A percentile compares a stretch with the other conserved stretches of the same genome.
phyloP scores from a whole-genome alignment of 257 asterid genomes.

The Thymus mandschuricus region DNA sequence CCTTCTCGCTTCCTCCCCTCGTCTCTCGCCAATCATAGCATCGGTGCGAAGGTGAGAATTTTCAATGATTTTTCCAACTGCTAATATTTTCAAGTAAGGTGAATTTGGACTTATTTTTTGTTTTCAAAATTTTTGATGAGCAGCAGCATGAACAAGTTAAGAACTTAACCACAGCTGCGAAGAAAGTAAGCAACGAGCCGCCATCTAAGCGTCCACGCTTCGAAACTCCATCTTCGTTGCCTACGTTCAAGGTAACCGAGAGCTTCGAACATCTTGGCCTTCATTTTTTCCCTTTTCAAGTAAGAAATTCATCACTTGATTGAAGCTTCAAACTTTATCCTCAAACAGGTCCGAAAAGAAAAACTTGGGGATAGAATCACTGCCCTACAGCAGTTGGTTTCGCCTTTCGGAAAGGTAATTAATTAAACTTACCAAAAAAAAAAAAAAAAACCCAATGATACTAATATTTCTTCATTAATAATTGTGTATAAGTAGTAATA shows the following conservation, averaged over 20 bases:
- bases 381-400: conserved; percentile 94
- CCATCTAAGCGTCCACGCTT: conserved; percentile 52
- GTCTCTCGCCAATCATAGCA: conserved; percentile 15
- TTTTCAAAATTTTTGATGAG: conserved; percentile 4
- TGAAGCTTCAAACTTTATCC: conserved; percentile 36
- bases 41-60: conserved; percentile 27
- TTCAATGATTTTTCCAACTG: no score
- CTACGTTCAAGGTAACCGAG: conserved; percentile 58
- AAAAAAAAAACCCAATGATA: not conserved
- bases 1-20: conserved; percentile 31
- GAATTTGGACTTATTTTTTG: no score
- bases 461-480: conserved; percentile 16
- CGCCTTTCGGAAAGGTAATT: conserved; percentile 95
- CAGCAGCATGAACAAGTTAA: conserved; percentile 28
- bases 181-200: conserved; percentile 43
- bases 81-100: no score
- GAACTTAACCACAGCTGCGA: conserved; percentile 25
- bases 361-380: conserved; percentile 94
- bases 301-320: not conserved
- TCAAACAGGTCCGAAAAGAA: conserved; percentile 84
- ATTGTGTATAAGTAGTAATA: not conserved
- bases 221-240: conserved; percentile 67
- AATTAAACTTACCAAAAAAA: not conserved
- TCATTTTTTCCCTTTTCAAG: no score
- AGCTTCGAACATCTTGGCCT: not conserved